phyloP scores from a whole-genome alignment of 805 yeast genomes.

The Komagataella ulmi region DNA sequence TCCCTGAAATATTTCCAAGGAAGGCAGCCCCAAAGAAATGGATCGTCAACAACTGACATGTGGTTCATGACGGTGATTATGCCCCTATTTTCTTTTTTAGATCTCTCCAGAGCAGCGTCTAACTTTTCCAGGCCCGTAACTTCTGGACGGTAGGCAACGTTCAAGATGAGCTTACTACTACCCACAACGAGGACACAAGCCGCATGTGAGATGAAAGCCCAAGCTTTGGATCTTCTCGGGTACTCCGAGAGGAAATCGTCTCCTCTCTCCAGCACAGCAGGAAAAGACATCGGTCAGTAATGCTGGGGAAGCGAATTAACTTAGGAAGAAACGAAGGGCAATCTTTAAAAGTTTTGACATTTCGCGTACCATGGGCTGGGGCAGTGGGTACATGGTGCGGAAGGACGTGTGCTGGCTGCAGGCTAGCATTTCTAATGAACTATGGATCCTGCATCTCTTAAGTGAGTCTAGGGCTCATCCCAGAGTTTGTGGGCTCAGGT shows the following conservation, averaged over 20 bases:
- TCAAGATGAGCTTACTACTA: constrained; percentile 46
- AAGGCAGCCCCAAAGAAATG: constrained; percentile 75
- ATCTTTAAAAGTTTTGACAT: background rate
- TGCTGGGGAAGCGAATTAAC: background rate
- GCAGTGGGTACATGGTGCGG: no score
- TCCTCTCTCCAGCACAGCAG: constrained; percentile 58
- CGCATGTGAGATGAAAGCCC: constrained; percentile 59
- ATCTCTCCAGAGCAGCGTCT: constrained; percentile 47
- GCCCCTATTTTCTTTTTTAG: constrained; percentile 58
- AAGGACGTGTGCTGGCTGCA: no score
- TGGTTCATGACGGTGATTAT: constrained; percentile 85
- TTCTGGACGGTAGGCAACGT: constrained; percentile 49
- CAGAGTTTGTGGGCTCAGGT: no score
- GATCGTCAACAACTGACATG: constrained; percentile 88
- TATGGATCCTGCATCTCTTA: no score
- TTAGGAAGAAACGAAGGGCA: background rate
- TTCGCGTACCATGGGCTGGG: background rate
- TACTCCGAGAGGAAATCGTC: constrained; percentile 52
- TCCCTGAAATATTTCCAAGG: constrained; percentile 57
- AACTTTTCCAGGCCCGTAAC: constrained; percentile 51
- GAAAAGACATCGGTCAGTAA: constrained; percentile 40
- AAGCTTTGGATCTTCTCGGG: constrained; percentile 34
- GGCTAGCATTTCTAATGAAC: no score
- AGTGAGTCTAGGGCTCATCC: no score
- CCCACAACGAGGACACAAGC: constrained; percentile 58